These are phyloP conservation scores for Sutorius eximius DNA, from an alignment of 1,284 basidiomycete genomes.

Conservation along the genomic window DNA sequence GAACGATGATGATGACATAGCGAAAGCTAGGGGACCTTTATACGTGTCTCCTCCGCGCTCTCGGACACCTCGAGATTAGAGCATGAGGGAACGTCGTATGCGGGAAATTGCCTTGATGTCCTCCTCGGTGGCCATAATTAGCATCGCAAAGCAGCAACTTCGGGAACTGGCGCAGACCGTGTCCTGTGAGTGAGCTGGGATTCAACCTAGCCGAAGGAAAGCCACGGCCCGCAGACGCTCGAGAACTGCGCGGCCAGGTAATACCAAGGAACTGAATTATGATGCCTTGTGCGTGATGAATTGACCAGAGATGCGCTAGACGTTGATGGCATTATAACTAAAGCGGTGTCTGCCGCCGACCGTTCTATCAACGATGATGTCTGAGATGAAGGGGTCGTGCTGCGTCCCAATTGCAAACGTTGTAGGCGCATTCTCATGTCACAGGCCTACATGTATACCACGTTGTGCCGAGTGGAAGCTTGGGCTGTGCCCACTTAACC, in stretches of 20 bases:
- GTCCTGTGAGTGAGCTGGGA: constrained; percentile 28
- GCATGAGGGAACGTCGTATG: constrained; percentile 17
- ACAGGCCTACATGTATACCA: constrained; percentile 12
- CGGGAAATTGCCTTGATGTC: constrained; percentile 19
- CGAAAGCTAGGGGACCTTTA: constrained; percentile 19
- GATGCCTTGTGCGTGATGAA: constrained; percentile 20
- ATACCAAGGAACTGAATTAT: constrained; percentile 13
- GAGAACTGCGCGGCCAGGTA: constrained; percentile 13
- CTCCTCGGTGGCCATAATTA: constrained; percentile 32
- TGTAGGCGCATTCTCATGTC: constrained; percentile 30
- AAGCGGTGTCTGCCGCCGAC: constrained; percentile 8
- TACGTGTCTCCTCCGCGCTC: constrained; percentile 12
- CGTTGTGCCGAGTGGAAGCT: constrained; percentile 16
- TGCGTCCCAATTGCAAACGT: constrained; percentile 15
- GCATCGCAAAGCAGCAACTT: constrained; percentile 16
- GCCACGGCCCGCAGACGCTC: constrained; percentile 25
- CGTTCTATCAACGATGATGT: constrained; percentile 5
- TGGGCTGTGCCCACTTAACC: constrained; percentile 22
- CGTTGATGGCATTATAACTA: constrained; percentile 14
- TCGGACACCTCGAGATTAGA: constrained; percentile 14
- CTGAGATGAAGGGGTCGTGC: constrained; percentile 20
- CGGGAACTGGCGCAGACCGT: constrained; percentile 19
- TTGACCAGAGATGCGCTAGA: constrained; percentile 6
- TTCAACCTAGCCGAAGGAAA: constrained; percentile 24
- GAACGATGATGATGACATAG: constrained; percentile 18